Base-by-base conservation (phyloP, 768 basidiomycete genomes). In the Exsudoporus frostii region DNA sequence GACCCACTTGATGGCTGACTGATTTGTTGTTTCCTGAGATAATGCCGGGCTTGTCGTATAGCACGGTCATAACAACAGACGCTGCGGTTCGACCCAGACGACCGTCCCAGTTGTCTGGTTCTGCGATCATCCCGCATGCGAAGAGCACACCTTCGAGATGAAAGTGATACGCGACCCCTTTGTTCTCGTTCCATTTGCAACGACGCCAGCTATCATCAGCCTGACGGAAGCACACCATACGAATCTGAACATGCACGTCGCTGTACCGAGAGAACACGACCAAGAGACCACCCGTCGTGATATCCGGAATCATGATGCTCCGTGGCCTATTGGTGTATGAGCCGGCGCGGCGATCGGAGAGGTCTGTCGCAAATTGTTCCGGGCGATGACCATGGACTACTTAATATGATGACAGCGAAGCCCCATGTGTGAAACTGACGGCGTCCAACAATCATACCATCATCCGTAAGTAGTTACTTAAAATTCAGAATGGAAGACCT, bases 271-370 rank as follows among this genome's bases (percentile, higher is more conserved):
- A 41, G 48, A 74, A 65, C 7, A 56, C 61, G 19, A 71, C 33
- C 10, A 65, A 41, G 29, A 66, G 44, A 3, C 71, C 68, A 17
- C 71, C 65, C 10, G 65, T 65, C 41, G 73, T 57, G 30, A 71
- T 54, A 15, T 74, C 70, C 19, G 55, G 41, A 2, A 56, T 62
- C 19, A 74, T 63, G 30, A 73, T 69, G 51, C 54, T 59, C 7
- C 51, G 59, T 11, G 72, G 72, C 3, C 73, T 62, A 20, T 65
- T 68, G 15, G 67, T 67, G 53, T 73, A 74, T 4, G 65, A 66
- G 2, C 57, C 56, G 3, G 66, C 65, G 15, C 71, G 68, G 36
- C 70, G 69, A 19, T 75, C 73, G 15, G 77, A 60, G 10, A 79
- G 62, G 10, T 79, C 78, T 7, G 41, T 48, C 1, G 67, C 71